Base-by-base conservation (phyloP, 805 yeast species). In the Kluyveromyces aestuarii region DNA sequence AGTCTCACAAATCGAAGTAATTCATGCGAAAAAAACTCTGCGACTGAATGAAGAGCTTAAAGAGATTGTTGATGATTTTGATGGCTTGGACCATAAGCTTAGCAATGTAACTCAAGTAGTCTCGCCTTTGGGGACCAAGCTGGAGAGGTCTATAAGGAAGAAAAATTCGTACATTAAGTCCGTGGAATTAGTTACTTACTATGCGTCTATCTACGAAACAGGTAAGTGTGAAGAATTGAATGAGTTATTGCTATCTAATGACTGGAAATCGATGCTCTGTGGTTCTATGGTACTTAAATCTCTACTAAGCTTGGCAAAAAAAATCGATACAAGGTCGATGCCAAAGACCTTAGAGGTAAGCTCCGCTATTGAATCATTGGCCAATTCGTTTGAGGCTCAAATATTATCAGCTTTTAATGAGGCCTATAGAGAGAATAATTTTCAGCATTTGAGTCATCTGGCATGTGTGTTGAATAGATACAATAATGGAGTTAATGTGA, bases 401-500 rank as follows among this genome's bases (percentile, higher is more conserved):
- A 69, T 90, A 48, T 69, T 91, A 46, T 78, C 77, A 39, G 77
- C 78, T 48, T 91, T 91, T 56, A 84, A 82, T 56, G 72, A 75
- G 21, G 87, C 88, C n/a, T 86, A 85, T 55, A 77, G 80, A 49
- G 77, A 76, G 25, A 81, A 80, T 51, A 83, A 87, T 55, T 76
- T 80, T 55, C 71, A 72, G n/a, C 78, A 77, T 47, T 81, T 93
- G 84, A 81, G 78, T 57, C 88, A 82, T 49, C 76, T 82, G 25
- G 87, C 96, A 0, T 79, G 79, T 45, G 77, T 89, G 16, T 71
- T 90, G 45, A 77, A 81, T 47, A 86, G 81, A 52, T 91, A 82
- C 70, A 90, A 91, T 60, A 91, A 88, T 17, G 96, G 96, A 11
- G 74, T 78, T 10, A 81, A 84, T 50, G 91, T 90, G 8, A 84